phyloP scores from a whole-genome alignment of 805 yeast species.

The Candida odintsovae region DNA sequence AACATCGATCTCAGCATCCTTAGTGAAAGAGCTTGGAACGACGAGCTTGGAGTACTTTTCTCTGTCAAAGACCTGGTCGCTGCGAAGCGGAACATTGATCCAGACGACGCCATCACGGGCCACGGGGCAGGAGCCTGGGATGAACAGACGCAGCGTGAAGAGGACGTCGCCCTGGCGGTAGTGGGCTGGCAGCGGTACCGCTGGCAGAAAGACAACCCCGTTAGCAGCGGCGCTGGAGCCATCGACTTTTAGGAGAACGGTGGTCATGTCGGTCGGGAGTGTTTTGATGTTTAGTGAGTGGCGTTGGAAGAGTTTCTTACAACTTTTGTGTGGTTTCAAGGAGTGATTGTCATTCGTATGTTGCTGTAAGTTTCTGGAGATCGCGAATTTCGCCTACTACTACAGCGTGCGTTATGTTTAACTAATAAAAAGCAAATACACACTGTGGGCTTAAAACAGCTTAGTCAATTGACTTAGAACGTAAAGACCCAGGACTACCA shows the following conservation, averaged over 20 bases:
- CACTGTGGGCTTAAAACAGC: conserved; percentile 8
- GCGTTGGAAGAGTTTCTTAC: too few species aligned
- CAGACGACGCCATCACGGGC: conserved; percentile 65
- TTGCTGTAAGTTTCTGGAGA: background rate
- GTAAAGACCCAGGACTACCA: conserved; percentile 26
- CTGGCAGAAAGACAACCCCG: conserved; percentile 36
- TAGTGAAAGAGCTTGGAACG: conserved; percentile 53
- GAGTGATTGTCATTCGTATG: background rate
- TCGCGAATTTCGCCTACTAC: background rate
- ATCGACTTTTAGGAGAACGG: conserved; percentile 28
- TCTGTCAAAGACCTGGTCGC: conserved; percentile 45
- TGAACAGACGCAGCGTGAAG: conserved; percentile 48
- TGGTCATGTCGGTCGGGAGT: conserved; percentile 15
- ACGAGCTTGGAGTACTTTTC: conserved; percentile 44
- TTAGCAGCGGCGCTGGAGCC: conserved; percentile 31
- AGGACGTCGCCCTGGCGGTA: conserved; percentile 37
- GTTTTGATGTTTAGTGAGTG: background rate
- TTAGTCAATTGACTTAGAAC: conserved; percentile 20
- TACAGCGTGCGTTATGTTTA: background rate
- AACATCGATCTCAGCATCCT: conserved; percentile 57
- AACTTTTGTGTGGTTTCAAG: background rate
- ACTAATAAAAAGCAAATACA: too few species aligned
- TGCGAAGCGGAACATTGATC: conserved; percentile 62
- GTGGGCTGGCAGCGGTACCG: conserved; percentile 30
- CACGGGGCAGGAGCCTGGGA: conserved; percentile 73